Conservation (phyloP, 768 basidiomycete species). For the Calocera viscosa region DNA sequence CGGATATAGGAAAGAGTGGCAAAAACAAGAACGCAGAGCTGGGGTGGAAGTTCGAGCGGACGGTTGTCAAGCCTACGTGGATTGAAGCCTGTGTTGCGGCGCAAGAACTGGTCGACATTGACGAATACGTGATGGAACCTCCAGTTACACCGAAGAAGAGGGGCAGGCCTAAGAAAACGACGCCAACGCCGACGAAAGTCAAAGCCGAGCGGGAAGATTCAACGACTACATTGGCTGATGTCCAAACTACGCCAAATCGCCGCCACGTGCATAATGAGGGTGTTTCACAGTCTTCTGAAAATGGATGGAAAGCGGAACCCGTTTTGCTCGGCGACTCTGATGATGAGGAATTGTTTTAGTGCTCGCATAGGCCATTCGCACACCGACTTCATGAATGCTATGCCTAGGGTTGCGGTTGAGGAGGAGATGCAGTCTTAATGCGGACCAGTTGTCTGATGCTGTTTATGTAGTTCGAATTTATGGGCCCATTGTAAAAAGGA, state of each 20-base stretch:
- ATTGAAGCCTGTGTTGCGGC: neutral
- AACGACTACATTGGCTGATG: conserved; percentile 10
- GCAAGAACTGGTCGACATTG: neutral
- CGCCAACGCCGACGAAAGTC: neutral
- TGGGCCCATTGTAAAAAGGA: too few species aligned
- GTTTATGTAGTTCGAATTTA: too few species aligned
- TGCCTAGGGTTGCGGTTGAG: too few species aligned
- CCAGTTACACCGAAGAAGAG: neutral
- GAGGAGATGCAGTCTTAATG: too few species aligned
- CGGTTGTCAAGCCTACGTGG: neutral
- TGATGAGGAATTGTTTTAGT: too few species aligned
- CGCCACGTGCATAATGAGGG: conserved; percentile 6
- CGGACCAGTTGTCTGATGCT: too few species aligned
- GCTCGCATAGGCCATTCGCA: too few species aligned
- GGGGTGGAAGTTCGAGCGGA: neutral
- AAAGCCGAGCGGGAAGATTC: neutral
- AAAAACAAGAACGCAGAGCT: neutral
- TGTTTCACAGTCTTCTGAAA: neutral
- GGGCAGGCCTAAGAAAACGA: neutral
- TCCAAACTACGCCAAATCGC: conserved; percentile 5
- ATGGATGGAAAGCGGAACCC: neutral
- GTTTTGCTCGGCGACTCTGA: too few species aligned
- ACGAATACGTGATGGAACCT: neutral
- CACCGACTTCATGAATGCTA: too few species aligned
- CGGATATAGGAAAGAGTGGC: neutral